These are phyloP conservation scores for Neophaeococcomyces aloes DNA, from an alignment of 2,329 filamentous ascomycete genomes.

Conservation along the genomic window DNA sequence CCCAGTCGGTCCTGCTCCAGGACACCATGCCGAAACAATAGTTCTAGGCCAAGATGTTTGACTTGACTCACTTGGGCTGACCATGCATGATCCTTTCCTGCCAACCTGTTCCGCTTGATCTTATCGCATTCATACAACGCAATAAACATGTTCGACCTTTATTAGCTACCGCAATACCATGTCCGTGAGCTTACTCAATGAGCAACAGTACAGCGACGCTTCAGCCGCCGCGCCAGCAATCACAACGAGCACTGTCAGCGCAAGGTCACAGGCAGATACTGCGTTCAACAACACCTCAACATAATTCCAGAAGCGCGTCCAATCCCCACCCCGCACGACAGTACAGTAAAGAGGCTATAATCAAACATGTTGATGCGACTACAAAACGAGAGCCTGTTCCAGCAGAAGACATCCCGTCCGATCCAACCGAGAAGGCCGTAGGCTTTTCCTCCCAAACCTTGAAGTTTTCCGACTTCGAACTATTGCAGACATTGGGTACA, in stretches of 20 bases:
- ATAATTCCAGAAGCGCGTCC: constrained; percentile 18
- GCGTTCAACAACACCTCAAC: constrained; percentile 16
- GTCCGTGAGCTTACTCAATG: constrained; percentile 20
- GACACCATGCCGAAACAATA: neutral
- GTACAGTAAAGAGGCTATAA: constrained; percentile 16
- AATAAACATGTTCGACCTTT: neutral
- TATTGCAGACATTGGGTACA: constrained; percentile 41
- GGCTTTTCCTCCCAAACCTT: constrained; percentile 30
- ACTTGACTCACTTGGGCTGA: constrained; percentile 1
- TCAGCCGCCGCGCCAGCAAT: constrained; percentile 22
- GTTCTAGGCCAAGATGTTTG: neutral
- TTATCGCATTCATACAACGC: neutral
- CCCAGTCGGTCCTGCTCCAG: neutral
- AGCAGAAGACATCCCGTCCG: constrained; percentile 27
- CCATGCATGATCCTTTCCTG: neutral
- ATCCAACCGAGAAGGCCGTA: constrained; percentile 29
- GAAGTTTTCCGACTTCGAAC: constrained; percentile 34
- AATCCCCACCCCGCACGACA: constrained; percentile 20
- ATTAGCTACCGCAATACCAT: constrained; percentile 2
- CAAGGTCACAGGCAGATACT: constrained; percentile 20
- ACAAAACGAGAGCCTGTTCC: constrained; percentile 11
- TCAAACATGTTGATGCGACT: constrained; percentile 14
- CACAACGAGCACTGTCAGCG: constrained; percentile 20
- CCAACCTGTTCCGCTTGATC: neutral
- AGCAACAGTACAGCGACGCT: constrained; percentile 19